A percentile compares a stretch with the other conserved stretches of the same genome.
These are phyloP conservation scores for Rubia balearica DNA, from an alignment of 305 asterid species.

Conservation along the genomic window DNA sequence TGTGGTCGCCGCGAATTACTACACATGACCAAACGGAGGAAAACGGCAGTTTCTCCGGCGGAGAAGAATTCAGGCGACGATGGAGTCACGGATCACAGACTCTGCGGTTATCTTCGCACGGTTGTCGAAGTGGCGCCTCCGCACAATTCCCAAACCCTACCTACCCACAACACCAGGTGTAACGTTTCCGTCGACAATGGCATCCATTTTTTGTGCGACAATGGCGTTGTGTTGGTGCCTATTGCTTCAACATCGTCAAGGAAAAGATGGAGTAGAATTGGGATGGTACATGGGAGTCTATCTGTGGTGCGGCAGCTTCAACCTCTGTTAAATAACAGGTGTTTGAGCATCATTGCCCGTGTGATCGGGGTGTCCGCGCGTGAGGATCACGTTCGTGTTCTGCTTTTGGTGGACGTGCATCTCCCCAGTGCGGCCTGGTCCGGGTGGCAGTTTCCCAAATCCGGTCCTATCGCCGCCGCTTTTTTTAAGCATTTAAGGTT, in stretches of 20 bases:
- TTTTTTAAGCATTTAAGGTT: slow-evolving; percentile 79
- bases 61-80: slow-evolving; percentile 18
- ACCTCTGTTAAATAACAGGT: slow-evolving; percentile 48
- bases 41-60: background rate
- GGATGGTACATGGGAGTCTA: slow-evolving; percentile 72
- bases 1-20: background rate
- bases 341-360: slow-evolving; percentile 51
- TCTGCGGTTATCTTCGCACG: slow-evolving; percentile 63
- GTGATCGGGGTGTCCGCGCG: slow-evolving; percentile 30
- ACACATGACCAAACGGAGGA: background rate
- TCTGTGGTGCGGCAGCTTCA: slow-evolving; percentile 68
- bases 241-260: slow-evolving; percentile 26
- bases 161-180: slow-evolving; percentile 41
- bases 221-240: slow-evolving; percentile 41
- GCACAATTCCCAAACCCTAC: slow-evolving; percentile 21
- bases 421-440: slow-evolving; percentile 66
- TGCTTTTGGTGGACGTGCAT: slow-evolving; percentile 74
- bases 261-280: slow-evolving; percentile 54
- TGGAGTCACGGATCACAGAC: slow-evolving; percentile 43
- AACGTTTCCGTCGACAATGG: slow-evolving; percentile 31
- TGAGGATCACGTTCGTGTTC: slow-evolving; percentile 45
- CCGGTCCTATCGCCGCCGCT: slow-evolving; percentile 56
- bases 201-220: slow-evolving; percentile 31
- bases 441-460: slow-evolving; percentile 88
- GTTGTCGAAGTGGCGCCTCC: slow-evolving; percentile 32